These are phyloP conservation scores for Megacollybia marginata DNA, from an alignment of 768 basidiomycete species.

Conservation along the genomic window DNA sequence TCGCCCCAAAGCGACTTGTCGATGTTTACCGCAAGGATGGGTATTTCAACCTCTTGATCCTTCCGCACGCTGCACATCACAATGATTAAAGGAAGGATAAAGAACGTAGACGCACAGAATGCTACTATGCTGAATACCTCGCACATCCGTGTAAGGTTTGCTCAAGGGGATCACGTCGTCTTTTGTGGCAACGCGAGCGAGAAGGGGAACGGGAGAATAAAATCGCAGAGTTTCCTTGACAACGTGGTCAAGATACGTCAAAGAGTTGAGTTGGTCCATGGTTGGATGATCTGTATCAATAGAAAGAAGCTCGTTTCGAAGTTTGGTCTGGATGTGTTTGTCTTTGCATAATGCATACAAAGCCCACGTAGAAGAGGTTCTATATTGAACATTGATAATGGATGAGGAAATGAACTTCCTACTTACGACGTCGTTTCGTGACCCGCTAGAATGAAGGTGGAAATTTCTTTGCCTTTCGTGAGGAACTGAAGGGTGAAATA, in stretches of 20 bases:
- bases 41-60: slow-evolving; percentile 39
- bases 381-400: slow-evolving; percentile 5
- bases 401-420: not conserved
- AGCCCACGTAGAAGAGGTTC: slow-evolving; percentile 34
- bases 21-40: slow-evolving; percentile 46
- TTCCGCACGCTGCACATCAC: slow-evolving; percentile 25
- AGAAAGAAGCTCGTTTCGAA: slow-evolving; percentile 49
- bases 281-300: slow-evolving; percentile 49
- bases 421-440: slow-evolving; percentile 10
- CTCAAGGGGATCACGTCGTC: slow-evolving; percentile 42
- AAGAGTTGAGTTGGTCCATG: slow-evolving; percentile 60
- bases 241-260: slow-evolving; percentile 64
- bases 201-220: slow-evolving; percentile 41
- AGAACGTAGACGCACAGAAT: not conserved
- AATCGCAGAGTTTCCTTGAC: slow-evolving; percentile 54
- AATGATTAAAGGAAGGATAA: not conserved
- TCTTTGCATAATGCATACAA: slow-evolving; percentile 46
- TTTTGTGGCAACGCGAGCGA: slow-evolving; percentile 34
- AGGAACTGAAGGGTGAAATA: too few relatives aligned
- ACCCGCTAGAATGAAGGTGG: slow-evolving; percentile 34
- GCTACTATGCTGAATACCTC: not conserved
- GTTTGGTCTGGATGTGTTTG: slow-evolving; percentile 40
- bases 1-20: slow-evolving; percentile 52
- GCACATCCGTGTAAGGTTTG: not conserved
- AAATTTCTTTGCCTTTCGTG: slow-evolving; percentile 22